Evolutionary conservation across 2,329 filamentous ascomycete genomes (phyloP).

Genomic region (Aspergillus pseudotamarii): DNA sequence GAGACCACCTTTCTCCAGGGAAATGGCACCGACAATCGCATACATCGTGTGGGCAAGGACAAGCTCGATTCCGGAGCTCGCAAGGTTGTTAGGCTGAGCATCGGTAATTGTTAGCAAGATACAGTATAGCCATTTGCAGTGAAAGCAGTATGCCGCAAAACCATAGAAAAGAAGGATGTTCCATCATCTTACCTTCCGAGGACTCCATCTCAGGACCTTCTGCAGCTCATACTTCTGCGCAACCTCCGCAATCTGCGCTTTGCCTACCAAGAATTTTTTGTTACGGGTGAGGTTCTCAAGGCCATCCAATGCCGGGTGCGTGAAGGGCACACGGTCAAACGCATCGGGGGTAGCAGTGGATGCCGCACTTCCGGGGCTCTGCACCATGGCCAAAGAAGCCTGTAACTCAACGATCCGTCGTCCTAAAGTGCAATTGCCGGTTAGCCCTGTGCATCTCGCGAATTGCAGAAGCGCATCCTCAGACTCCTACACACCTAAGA

Average conservation of each 20-base stretch:
- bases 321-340: constrained; percentile 65
- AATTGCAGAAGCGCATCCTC: neutral
- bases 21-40: constrained; percentile 84
- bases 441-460: neutral
- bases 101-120: constrained; percentile 4
- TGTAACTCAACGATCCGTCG: constrained; percentile 67
- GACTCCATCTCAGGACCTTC: constrained; percentile 84
- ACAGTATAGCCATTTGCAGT: neutral
- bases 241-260: constrained; percentile 67
- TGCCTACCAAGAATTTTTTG: constrained; percentile 64
- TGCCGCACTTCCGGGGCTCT: constrained; percentile 44
- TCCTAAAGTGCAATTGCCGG: constrained; percentile 45
- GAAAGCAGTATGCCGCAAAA: neutral
- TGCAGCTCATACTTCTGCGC: constrained; percentile 71
- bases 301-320: constrained; percentile 70
- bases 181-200: constrained; percentile 66
- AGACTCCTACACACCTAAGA: constrained; percentile 65
- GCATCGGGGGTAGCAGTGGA: constrained; percentile 45
- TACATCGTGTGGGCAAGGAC: constrained; percentile 79
- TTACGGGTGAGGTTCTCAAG: constrained; percentile 69
- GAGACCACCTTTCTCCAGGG: constrained; percentile 82
- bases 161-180: neutral
- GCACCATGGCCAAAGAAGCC: constrained; percentile 63
- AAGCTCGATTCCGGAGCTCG: constrained; percentile 71
- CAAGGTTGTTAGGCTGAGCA: constrained; percentile 65